Percentiles rank a stretch among this genome's conserved stretches.
These are phyloP conservation scores for Dalbergia cultrata DNA, from an alignment of 306 rosid genomes.

Conservation along the genomic window DNA sequence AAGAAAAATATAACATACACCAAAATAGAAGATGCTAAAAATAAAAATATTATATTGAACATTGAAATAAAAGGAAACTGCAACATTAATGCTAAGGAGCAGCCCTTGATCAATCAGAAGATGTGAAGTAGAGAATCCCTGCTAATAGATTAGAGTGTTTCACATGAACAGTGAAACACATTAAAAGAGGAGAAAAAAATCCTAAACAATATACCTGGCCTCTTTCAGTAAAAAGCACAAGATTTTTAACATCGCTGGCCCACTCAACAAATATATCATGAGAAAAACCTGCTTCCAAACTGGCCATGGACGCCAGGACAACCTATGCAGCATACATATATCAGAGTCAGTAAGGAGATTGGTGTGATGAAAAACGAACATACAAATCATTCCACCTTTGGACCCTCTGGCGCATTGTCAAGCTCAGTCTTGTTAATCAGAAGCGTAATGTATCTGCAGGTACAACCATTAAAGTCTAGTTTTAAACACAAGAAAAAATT, in stretches of 20 bases:
- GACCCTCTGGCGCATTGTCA: slow-evolving; percentile 93
- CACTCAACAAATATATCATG: slow-evolving; percentile 96
- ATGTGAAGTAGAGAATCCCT: not conserved
- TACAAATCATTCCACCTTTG: slow-evolving; percentile 70
- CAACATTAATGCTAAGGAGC: slow-evolving; percentile 14
- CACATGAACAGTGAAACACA: slow-evolving; percentile 38
- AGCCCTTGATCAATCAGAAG: slow-evolving; percentile 31
- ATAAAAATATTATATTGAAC: not conserved
- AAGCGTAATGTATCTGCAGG: slow-evolving; percentile 77
- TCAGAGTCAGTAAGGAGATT: slow-evolving; percentile 28
- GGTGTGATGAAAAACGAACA: slow-evolving; percentile 33
- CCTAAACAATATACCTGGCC: slow-evolving; percentile 78
- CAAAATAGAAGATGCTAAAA: not conserved
- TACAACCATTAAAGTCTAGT: slow-evolving; percentile 48
- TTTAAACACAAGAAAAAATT: slow-evolving; percentile 45
- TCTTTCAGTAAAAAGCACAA: slow-evolving; percentile 89
- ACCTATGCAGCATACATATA: slow-evolving; percentile 62
- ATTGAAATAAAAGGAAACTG: slow-evolving; percentile 31
- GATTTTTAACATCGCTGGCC: slow-evolving; percentile 83
- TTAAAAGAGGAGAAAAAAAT: not conserved
- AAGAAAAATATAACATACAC: not conserved
- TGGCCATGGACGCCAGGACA: slow-evolving; percentile 97
- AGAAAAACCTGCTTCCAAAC: slow-evolving; percentile 98
- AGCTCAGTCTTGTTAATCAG: slow-evolving; percentile 82
- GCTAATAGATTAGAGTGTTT: slow-evolving; percentile 10